Base-by-base conservation (phyloP, 768 basidiomycete species). In the Candolleomyces aberdarensis region DNA sequence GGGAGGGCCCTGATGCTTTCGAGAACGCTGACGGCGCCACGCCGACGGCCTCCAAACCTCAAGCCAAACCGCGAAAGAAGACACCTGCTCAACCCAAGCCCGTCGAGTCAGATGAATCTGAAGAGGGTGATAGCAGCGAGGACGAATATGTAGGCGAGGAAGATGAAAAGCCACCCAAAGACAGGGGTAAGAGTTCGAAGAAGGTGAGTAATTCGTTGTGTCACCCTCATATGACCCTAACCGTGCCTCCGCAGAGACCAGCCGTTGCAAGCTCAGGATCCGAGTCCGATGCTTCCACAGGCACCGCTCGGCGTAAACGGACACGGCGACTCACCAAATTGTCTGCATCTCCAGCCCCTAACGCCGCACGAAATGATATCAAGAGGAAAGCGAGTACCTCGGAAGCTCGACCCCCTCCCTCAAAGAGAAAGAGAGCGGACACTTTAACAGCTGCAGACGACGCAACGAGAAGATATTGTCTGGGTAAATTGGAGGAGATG, bases 391-490 rank as follows among this genome's bases (percentile, higher is more conserved):
- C 74, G 11, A 72, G 74, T n/a, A 66, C 69, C 2, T 69, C 75
- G 10, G 60, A 62, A 13, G 50, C 58, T 3, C 70, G 72, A 8
- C 48, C 70, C 14, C 67, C 70, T 20, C 63, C 66, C 26, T 26
- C 26, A 7, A 68, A 68, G 39, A 60, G 62, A 29, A 58, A 63
- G 43, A 66, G 55, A 51, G 44, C 57, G 6, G 71, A 71, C 43
- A 74, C 75, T 13, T 31, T 73, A 20, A 66, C 68, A n/a, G 73
- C 78, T 0, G 71, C 75, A 6, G 87, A 87, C n/a, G 92, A 94
- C 66, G 85, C 89, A 9, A 80, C 84, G 0, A 81, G 92, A 63
- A 92, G 87, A 69, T 94, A 92, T 65, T 94, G 92, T 71, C 77
- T 91, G 53, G 81, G 82, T 14, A 92, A 92, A 72, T 74, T 93